Percentiles rank a stretch among this genome's conserved stretches.
Evolutionary conservation across 2,329 filamentous ascomycete species (phyloP).

Genomic region (Aspergillus ochraceoroseus): DNA sequence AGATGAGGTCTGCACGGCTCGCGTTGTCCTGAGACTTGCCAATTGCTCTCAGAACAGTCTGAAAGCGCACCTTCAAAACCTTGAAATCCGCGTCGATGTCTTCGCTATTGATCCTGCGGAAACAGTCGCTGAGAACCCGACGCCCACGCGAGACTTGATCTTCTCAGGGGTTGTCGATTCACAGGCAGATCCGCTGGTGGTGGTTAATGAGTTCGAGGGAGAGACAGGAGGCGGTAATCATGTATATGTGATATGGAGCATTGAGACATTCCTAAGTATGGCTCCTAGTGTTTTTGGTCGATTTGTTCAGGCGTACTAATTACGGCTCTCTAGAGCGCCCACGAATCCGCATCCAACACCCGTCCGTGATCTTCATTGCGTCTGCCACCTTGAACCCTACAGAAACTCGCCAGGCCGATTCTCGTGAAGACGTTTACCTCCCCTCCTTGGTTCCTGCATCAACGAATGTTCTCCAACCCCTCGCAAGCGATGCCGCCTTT

Average conservation of each 20-base stretch:
- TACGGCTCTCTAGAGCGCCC: conserved; percentile 34
- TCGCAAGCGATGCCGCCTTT: conserved; percentile 48
- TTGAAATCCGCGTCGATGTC: conserved; percentile 50
- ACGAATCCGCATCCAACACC: conserved; percentile 52
- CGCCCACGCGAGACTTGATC: conserved; percentile 41
- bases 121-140: conserved; percentile 40
- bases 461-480: conserved; percentile 54
- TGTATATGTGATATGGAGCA: conserved; percentile 45
- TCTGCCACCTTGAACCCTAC: conserved; percentile 45
- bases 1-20: conserved; percentile 54
- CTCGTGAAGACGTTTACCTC: conserved; percentile 49
- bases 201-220: conserved; percentile 43
- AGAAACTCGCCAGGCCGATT: conserved; percentile 35
- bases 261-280: conserved; percentile 42
- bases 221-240: conserved; percentile 38
- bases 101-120: conserved; percentile 41
- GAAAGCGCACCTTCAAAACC: conserved; percentile 46
- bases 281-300: not conserved
- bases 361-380: conserved; percentile 53
- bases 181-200: conserved; percentile 43
- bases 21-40: conserved; percentile 50
- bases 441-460: conserved; percentile 53
- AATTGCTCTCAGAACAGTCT: conserved; percentile 47
- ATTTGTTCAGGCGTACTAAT: conserved; percentile 14
- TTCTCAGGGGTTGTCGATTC: conserved; percentile 39